Conservation (phyloP, 108 stramenopile genomes). For the Pseudonitzschia delicatissima region DNA sequence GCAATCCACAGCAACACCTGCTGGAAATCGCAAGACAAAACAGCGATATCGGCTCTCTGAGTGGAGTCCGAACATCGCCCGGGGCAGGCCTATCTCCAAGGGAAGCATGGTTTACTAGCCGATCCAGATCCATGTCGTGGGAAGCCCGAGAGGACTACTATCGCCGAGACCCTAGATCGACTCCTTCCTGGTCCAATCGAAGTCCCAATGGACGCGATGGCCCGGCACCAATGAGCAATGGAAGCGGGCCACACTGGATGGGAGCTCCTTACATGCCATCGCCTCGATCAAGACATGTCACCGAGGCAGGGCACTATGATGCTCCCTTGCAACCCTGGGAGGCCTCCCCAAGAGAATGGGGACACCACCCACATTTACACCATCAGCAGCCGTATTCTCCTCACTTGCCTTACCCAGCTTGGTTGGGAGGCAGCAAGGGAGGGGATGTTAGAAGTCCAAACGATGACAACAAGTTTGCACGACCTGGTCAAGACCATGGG, state of each 20-base stretch:
- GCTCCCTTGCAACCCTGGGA: conserved; percentile 14
- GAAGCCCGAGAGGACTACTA: conserved; percentile 27
- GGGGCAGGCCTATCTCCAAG: neutral
- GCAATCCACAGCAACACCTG: neutral
- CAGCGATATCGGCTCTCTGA: neutral
- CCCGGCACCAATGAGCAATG: conserved; percentile 20
- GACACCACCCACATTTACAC: neutral
- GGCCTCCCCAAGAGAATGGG: conserved; percentile 23
- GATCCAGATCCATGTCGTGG: conserved; percentile 33
- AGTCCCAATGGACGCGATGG: conserved; percentile 22
- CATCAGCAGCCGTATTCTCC: neutral
- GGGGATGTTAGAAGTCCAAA: neutral
- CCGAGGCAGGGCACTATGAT: conserved; percentile 5
- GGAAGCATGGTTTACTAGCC: conserved; percentile 16
- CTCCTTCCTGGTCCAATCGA: conserved; percentile 22
- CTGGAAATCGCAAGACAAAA: neutral
- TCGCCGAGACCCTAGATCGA: conserved; percentile 14
- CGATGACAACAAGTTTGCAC: neutral
- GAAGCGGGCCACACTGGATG: conserved; percentile 17
- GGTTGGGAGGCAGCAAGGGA: neutral
- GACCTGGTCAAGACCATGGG: neutral
- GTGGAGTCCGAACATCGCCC: neutral
- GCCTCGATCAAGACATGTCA: conserved; percentile 14
- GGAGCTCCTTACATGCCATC: conserved; percentile 32
- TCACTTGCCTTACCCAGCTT: neutral